phyloP scores from a whole-genome alignment of 108 stramenopile species.

The Fragilariopsis cylindrus region DNA sequence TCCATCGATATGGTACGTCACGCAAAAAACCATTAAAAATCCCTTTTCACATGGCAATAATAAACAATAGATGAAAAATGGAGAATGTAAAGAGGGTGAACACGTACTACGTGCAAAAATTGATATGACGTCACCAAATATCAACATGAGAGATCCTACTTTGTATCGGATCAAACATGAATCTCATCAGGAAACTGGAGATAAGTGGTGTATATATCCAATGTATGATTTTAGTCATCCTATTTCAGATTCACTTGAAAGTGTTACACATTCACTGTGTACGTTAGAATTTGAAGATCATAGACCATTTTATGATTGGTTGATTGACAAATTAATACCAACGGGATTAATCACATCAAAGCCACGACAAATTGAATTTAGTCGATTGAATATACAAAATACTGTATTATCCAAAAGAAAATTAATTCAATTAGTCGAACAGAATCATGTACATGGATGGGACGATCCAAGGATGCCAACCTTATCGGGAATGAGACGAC shows the following conservation, averaged over 20 bases:
- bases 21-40: not conserved
- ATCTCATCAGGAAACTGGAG: constrained; percentile 87
- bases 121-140: constrained; percentile 89
- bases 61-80: constrained; percentile 62
- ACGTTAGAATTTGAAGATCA: constrained; percentile 95
- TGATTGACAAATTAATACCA: constrained; percentile 71
- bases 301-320: constrained; percentile 93
- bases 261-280: constrained; percentile 89
- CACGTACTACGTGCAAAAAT: constrained; percentile 90
- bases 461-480: constrained; percentile 90
- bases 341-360: constrained; percentile 55
- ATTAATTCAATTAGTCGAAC: constrained; percentile 84
- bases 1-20: not conserved
- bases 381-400: constrained; percentile 87
- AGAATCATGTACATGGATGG: constrained; percentile 80
- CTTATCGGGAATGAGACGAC: constrained; percentile 79
- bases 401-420: constrained; percentile 90
- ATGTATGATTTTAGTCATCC: constrained; percentile 96
- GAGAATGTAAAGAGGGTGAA: constrained; percentile 68
- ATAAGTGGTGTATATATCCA: constrained; percentile 91
- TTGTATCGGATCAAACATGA: constrained; percentile 91
- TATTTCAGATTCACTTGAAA: constrained; percentile 89
- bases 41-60: not conserved
- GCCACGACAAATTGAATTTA: constrained; percentile 93
- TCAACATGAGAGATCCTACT: constrained; percentile 92